Percentiles rank a stretch among this genome's conserved stretches.
Evolutionary conservation across 2,329 filamentous ascomycete species (phyloP).

Genomic region (Davidsoniella neocaledoniae): DNA sequence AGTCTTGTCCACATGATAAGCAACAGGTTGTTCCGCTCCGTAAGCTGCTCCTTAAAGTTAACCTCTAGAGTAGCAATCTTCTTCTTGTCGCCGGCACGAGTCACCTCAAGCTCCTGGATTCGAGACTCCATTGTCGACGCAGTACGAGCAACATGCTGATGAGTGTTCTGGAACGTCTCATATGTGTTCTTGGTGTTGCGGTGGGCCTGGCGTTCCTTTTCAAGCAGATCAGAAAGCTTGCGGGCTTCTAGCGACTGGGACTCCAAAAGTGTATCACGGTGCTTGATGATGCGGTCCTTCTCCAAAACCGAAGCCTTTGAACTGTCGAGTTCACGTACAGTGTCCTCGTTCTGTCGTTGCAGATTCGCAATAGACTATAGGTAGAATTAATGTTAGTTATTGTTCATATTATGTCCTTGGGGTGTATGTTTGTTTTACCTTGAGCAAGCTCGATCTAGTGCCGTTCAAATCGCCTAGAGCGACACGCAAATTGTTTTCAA

Average conservation of each 20-base stretch:
- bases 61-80: conserved; percentile 61
- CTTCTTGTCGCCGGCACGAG: conserved; percentile 59
- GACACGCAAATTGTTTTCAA: conserved; percentile 76
- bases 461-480: conserved; percentile 77
- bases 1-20: conserved; percentile 82
- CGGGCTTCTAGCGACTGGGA: conserved; percentile 73
- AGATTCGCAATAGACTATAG: conserved; percentile 66
- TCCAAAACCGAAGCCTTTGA: conserved; percentile 67
- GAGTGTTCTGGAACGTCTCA: conserved; percentile 74
- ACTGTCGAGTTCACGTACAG: conserved; percentile 63
- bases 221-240: conserved; percentile 71
- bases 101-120: conserved; percentile 72
- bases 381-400: neutral
- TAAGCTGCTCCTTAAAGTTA: conserved; percentile 70
- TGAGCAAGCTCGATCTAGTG: conserved; percentile 69
- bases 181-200: conserved; percentile 76
- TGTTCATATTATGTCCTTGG: neutral
- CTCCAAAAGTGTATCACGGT: conserved; percentile 76
- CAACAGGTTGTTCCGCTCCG: conserved; percentile 76
- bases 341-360: conserved; percentile 73
- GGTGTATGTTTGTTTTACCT: conserved; percentile 30
- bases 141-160: conserved; percentile 72
- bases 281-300: conserved; percentile 78
- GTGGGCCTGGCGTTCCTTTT: conserved; percentile 74
- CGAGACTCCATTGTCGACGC: conserved; percentile 72